Evolutionary conservation across 2,329 filamentous ascomycete species (phyloP), one percentile per base, ranked within the genome.

Genomic region (Oidium heveae): DNA sequence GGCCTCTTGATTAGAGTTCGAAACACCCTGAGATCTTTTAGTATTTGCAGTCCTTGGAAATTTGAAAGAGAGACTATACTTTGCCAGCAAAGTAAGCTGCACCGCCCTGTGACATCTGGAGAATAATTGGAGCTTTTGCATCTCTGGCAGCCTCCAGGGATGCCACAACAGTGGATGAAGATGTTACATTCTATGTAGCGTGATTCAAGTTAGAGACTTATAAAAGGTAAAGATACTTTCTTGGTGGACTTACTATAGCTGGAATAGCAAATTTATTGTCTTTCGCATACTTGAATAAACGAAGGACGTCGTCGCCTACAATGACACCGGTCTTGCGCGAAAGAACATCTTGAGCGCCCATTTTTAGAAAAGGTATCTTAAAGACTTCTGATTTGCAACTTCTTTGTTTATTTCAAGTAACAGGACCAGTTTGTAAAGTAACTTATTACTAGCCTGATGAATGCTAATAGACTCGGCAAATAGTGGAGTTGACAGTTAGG

Each of bases 121-220:
- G 80, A 71, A 95, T 84, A 71, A 95, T 82, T 64, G 91, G 91
- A 58, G 85, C 76, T 70, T 94, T 94, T 68, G 80, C 74, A 70
- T 96, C 88, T 65, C 86, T 82, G 63, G 91, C 91, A 68, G 91
- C 91, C 77, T 98, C 91, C 63, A 98, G 86, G 55, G 86, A 73
- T 64, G 86, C 80, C 61, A 95, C 82, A 59, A 80, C 82, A 59
- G 83, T 86, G 59, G 86, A 94, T 58, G 85, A 94, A 44, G 87
- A 94, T 63, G 89, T 96, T 66, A 94, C 85, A 72, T 96, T 95
- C 74, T 76, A 34, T 4, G 32, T 10, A 6, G 7, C 56, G 15
- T 2, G 4, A 34, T 28, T 54, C 28, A 49, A 15, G 7, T 32
- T 12, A n/a, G 24, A 18, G 12, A n/a, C 12, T n/a, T 32, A 32